Percentiles rank a stretch among this genome's conserved stretches.
phyloP scores from a whole-genome alignment of 345 rosid genomes.

The Boechera stricta region DNA sequence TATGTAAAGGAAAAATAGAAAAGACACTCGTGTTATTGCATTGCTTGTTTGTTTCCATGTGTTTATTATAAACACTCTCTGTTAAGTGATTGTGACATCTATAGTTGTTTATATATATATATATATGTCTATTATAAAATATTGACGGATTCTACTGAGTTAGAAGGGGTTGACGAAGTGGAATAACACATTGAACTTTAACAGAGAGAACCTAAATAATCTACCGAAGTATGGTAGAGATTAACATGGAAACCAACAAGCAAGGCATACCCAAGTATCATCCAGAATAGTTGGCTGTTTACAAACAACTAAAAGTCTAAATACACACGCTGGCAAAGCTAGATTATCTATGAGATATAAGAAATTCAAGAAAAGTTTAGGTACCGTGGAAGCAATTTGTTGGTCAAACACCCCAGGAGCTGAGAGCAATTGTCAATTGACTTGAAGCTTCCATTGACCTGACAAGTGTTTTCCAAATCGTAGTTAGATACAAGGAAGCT shows the following conservation, averaged over 20 bases:
- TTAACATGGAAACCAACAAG: constrained; percentile 17
- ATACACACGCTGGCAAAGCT: constrained; percentile 10
- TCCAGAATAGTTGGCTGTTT: constrained; percentile 11
- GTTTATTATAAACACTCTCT: not conserved
- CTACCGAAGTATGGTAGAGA: constrained; percentile 7
- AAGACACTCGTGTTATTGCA: not conserved
- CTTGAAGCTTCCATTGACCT: constrained; percentile 66
- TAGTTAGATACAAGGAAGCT: constrained; percentile 55
- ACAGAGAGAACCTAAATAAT: constrained; percentile 6
- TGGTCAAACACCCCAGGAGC: constrained; percentile 77
- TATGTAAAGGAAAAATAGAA: not conserved
- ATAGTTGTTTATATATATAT: no score
- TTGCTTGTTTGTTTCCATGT: not conserved
- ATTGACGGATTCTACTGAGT: not conserved
- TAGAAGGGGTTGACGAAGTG: not conserved
- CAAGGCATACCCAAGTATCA: constrained; percentile 5
- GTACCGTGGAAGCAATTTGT: constrained; percentile 82
- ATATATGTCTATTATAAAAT: no score
- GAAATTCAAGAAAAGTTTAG: constrained; percentile 36
- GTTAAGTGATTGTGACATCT: not conserved
- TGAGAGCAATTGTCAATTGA: constrained; percentile 54
- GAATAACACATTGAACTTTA: not conserved
- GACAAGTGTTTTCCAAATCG: constrained; percentile 52
- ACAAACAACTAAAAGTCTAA: constrained; percentile 9
- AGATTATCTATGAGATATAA: constrained; percentile 16